These are phyloP conservation scores for Crassisporium funariophilum DNA, from an alignment of 768 basidiomycete genomes.

Conservation along the genomic window DNA sequence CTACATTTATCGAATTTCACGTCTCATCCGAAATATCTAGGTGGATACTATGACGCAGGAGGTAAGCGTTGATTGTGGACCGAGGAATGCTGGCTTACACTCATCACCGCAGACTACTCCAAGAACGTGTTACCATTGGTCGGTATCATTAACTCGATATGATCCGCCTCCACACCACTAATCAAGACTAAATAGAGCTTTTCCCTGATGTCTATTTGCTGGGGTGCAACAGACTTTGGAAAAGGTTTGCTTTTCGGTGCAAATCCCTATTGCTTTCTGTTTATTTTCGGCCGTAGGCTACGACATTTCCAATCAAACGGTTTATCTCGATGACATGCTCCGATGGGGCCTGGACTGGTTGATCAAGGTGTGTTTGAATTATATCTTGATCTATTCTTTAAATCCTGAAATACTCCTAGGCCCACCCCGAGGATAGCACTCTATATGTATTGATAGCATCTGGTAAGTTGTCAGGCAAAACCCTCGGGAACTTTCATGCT, in stretches of 20 bases:
- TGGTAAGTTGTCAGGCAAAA: slow-evolving; percentile 37
- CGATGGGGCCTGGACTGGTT: slow-evolving; percentile 93
- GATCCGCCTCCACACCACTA: neutral
- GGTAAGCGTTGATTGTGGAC: slow-evolving; percentile 43
- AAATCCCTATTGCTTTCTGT: slow-evolving; percentile 2
- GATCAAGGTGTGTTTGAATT: slow-evolving; percentile 62
- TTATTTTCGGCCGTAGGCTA: slow-evolving; percentile 52
- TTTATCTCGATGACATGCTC: slow-evolving; percentile 88
- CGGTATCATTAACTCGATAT: slow-evolving; percentile 22
- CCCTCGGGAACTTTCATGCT: slow-evolving; percentile 5
- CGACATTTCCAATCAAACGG: slow-evolving; percentile 82
- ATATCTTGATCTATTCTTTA: neutral
- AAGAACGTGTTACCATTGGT: slow-evolving; percentile 88
- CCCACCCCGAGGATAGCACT: slow-evolving; percentile 72
- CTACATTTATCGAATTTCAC: neutral
- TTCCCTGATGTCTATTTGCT: slow-evolving; percentile 82
- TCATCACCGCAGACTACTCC: slow-evolving; percentile 65
- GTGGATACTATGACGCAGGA: slow-evolving; percentile 92
- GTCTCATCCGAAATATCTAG: slow-evolving; percentile 22
- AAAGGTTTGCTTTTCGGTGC: slow-evolving; percentile 47
- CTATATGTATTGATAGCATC: slow-evolving; percentile 80
- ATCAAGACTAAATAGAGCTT: slow-evolving; percentile 55
- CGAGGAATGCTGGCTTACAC: slow-evolving; percentile 3
- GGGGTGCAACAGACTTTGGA: slow-evolving; percentile 88
- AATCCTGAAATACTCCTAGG: slow-evolving; percentile 44